phyloP scores from a whole-genome alignment of 805 yeast genomes.

The Kuraishia ogatae region DNA sequence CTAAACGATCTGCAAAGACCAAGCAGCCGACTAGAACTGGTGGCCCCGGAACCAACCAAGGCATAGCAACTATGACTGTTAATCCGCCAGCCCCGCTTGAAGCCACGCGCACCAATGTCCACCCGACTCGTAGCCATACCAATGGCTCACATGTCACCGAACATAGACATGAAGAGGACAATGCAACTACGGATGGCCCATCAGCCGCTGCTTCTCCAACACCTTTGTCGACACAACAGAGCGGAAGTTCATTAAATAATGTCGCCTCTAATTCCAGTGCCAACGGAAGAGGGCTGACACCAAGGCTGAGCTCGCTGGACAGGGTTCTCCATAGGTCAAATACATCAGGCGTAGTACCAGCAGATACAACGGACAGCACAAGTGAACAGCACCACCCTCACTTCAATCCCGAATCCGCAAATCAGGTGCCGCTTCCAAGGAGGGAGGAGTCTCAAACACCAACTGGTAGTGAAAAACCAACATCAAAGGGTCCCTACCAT shows the following conservation, averaged over 20 bases:
- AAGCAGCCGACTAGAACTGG: conserved; percentile 13
- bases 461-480: background rate
- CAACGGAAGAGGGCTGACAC: background rate
- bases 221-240: background rate
- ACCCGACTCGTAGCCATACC: background rate
- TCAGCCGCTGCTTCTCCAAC: background rate
- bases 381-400: background rate
- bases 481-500: background rate
- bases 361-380: background rate
- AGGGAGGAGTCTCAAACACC: conserved; percentile 2
- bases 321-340: no score
- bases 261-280: background rate
- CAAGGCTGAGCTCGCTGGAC: background rate
- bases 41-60: background rate
- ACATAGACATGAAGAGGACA: background rate
- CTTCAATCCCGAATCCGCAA: conserved; percentile 14
- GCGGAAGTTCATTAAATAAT: background rate
- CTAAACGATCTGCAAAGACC: conserved; percentile 18
- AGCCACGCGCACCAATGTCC: background rate
- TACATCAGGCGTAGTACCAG: background rate
- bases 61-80: background rate
- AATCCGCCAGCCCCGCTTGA: background rate
- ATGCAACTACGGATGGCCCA: background rate
- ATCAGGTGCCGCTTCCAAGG: background rate
- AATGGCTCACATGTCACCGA: no score